phyloP scores from a whole-genome alignment of 495 filamentous ascomycete genomes.

The Hypoxylon crocopeplum region DNA sequence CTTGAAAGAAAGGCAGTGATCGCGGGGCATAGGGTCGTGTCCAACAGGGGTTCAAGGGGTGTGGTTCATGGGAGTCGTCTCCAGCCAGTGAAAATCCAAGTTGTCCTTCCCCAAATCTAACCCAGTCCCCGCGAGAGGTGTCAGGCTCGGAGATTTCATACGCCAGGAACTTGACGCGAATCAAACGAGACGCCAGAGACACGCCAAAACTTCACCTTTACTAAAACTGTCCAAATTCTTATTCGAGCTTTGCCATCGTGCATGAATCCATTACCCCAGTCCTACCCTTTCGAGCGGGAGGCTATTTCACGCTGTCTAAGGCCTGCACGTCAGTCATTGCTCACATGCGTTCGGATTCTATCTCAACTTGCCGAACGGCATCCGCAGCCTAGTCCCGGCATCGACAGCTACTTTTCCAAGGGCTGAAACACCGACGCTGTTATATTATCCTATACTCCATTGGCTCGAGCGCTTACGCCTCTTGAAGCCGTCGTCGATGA shows the following conservation, averaged over 20 bases:
- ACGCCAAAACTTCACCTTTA: conserved; percentile 23
- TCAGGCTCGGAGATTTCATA: conserved; percentile 36
- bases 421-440: conserved; percentile 30
- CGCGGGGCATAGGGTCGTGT: conserved; percentile 27
- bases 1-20: conserved; percentile 28
- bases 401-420: conserved; percentile 2
- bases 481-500: neutral
- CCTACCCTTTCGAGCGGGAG: conserved; percentile 17
- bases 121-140: conserved; percentile 29
- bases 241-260: conserved; percentile 26
- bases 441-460: conserved; percentile 6
- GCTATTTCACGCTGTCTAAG: conserved; percentile 22
- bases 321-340: conserved; percentile 31
- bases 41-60: conserved; percentile 22
- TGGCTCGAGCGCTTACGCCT: conserved; percentile 5
- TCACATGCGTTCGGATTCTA: conserved; percentile 37
- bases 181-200: conserved; percentile 18
- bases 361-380: conserved; percentile 32
- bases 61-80: conserved; percentile 28
- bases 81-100: conserved; percentile 33
- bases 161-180: conserved; percentile 30
- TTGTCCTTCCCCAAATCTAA: conserved; percentile 28
- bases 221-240: no score
- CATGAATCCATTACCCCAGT: conserved; percentile 33
- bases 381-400: conserved; percentile 24